phyloP scores from a whole-genome alignment of 345 rosid genomes.

The Lagerstroemia speciosa region DNA sequence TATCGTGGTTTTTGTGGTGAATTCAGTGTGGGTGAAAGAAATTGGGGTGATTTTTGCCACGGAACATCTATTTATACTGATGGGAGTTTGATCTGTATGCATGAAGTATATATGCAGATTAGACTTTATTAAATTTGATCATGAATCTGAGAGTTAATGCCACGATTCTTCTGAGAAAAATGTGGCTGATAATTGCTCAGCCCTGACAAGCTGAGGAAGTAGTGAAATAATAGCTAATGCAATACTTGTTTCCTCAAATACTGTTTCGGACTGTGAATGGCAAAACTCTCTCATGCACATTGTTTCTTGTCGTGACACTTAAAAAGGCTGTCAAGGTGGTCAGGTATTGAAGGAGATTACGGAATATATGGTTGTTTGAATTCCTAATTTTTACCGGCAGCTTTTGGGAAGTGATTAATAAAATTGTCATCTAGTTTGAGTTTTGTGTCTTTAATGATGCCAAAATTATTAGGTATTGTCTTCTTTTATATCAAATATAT shows the following conservation, averaged over 20 bases:
- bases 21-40: too few relatives aligned
- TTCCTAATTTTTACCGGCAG: too few relatives aligned
- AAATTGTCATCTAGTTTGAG: not conserved
- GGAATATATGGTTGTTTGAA: too few relatives aligned
- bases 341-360: not conserved
- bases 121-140: not conserved
- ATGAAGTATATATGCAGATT: not conserved
- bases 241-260: not conserved
- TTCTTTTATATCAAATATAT: too few relatives aligned
- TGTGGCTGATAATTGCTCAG: not conserved
- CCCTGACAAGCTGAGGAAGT: not conserved
- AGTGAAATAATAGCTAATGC: not conserved
- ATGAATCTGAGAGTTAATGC: not conserved
- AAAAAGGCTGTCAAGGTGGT: not conserved
- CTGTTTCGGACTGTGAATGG: not conserved
- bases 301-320: not conserved
- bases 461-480: too few relatives aligned
- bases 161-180: not conserved
- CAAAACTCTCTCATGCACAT: not conserved
- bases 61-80: not conserved
- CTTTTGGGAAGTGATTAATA: not conserved
- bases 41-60: too few relatives aligned
- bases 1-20: too few relatives aligned
- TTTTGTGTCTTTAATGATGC: too few relatives aligned
- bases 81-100: not conserved